Evolutionary conservation across 169 alveolate genomes (phyloP), one percentile per base, ranked within the genome.

Genomic region (Plasmodium billcollinsi): DNA sequence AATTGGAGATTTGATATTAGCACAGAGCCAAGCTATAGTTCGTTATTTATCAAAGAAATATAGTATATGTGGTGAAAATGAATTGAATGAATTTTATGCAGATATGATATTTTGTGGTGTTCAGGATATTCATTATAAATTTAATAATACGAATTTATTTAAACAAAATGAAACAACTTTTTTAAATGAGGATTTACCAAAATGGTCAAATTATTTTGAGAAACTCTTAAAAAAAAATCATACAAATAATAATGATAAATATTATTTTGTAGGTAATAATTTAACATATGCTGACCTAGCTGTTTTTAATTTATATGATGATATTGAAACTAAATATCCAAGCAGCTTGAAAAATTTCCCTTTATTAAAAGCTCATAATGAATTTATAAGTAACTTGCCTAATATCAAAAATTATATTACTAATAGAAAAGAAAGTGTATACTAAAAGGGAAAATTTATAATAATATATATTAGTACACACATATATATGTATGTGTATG

Each of bases 51-150:
- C 89, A 47, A 76, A 76, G 56, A 76, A 76, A 59, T 76, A 76
- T 58, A 76, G 65, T 45, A 76, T 76, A 47, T 15, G 89, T 76
- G 89, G 89, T 2, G 33, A 76, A 29, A 66, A n/a, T 15, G 89
- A 76, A 54, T 71, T 76, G 58, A 29, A 76, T 59, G 89, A 76
- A 76, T 76, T 76, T 26, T 76, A 76, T 20, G 89, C 89, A 11
- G 89, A 76, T 21, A 76, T 76, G 89, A 76, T 76, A 49, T 76
- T 76, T 49, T 76, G 89, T 63, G 89, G 89, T n/a, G 89, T 76
- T 29, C 89, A 76, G 66, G 89, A 76, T 52, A 76, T 76, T 29
- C 89, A 76, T 65, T 76, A 76, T 76, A 76, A 76, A 76, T 76
- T 76, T 76, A 76, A 76, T 69, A 76, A 76, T 24, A 76, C 89